phyloP scores from a whole-genome alignment of 2,329 filamentous ascomycete genomes.

The Hymenoscyphus repandus region DNA sequence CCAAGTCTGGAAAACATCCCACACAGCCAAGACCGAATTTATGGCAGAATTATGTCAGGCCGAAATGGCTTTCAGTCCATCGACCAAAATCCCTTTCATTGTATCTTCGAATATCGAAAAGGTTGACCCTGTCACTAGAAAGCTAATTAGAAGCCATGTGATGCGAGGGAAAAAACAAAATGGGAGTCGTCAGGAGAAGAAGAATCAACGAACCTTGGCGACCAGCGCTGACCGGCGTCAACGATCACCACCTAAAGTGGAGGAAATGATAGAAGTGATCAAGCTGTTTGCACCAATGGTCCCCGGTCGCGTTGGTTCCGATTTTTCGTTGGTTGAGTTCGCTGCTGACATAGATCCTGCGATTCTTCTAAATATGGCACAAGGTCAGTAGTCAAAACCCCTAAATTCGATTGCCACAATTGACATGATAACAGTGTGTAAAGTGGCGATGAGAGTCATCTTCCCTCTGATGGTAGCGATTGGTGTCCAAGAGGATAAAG shows the following conservation, averaged over 20 bases:
- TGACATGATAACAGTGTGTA: conserved; percentile 23
- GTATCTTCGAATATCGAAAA: conserved; percentile 26
- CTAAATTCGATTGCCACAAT: not conserved
- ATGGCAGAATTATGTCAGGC: too few relatives aligned
- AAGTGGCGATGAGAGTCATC: conserved; percentile 30
- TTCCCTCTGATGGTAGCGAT: conserved; percentile 31
- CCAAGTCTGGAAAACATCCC: conserved; percentile 2
- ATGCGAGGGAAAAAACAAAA: conserved; percentile 40
- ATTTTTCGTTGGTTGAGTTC: conserved; percentile 26
- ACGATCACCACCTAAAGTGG: not conserved
- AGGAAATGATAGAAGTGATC: conserved; percentile 1
- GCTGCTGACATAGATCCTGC: conserved; percentile 25
- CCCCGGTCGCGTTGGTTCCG: conserved; percentile 4
- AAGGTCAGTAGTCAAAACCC: conserved; percentile 23
- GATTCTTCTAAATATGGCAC: conserved; percentile 24
- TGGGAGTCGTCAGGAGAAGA: conserved; percentile 14
- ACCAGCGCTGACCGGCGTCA: not conserved
- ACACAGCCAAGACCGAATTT: not conserved
- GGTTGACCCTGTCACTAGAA: conserved; percentile 31
- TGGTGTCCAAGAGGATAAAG: conserved; percentile 22
- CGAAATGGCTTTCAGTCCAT: not conserved
- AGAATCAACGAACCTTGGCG: too few relatives aligned
- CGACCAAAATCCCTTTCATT: conserved; percentile 10
- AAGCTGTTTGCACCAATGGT: conserved; percentile 18
- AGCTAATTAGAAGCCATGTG: conserved; percentile 39